Evolutionary conservation across 2,329 filamentous ascomycete species (phyloP).

Genomic region (Dothideomycetes sp.): DNA sequence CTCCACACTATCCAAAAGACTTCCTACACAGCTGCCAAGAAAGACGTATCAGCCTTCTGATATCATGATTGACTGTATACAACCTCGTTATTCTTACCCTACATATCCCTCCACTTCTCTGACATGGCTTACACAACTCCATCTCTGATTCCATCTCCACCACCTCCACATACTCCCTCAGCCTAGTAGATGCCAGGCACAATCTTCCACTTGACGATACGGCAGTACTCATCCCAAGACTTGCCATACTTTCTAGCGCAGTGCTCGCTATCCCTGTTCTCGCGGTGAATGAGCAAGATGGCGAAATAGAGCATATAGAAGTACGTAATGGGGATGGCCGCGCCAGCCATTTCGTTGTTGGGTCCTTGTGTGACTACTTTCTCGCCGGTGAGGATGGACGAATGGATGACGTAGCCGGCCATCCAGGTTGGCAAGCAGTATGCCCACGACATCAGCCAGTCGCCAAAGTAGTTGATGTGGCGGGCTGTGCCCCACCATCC

Average conservation of each 20-base stretch:
- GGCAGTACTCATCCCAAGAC: slow-evolving; percentile 84
- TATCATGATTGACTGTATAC: too few relatives aligned
- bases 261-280: slow-evolving; percentile 81
- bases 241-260: slow-evolving; percentile 83
- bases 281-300: slow-evolving; percentile 73
- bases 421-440: slow-evolving; percentile 80
- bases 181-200: slow-evolving; percentile 70
- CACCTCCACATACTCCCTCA: neutral
- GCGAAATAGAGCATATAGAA: slow-evolving; percentile 93
- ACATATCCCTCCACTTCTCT: too few relatives aligned
- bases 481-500: slow-evolving; percentile 91
- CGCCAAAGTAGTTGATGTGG: slow-evolving; percentile 92
- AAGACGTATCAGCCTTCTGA: too few relatives aligned
- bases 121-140: too few relatives aligned
- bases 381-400: slow-evolving; percentile 45
- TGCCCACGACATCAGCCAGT: slow-evolving; percentile 89
- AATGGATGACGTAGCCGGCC: slow-evolving; percentile 64
- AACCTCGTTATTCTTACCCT: too few relatives aligned
- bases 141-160: neutral
- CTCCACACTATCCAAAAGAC: too few relatives aligned
- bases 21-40: too few relatives aligned
- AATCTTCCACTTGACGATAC: slow-evolving; percentile 70
- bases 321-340: slow-evolving; percentile 82
- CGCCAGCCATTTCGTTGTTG: slow-evolving; percentile 54
- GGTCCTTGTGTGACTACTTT: slow-evolving; percentile 42